Evolutionary conservation across 2,329 filamentous ascomycete genomes (phyloP), one percentile per base, ranked within the genome.

Genomic region (Dactylonectria macrodidyma): DNA sequence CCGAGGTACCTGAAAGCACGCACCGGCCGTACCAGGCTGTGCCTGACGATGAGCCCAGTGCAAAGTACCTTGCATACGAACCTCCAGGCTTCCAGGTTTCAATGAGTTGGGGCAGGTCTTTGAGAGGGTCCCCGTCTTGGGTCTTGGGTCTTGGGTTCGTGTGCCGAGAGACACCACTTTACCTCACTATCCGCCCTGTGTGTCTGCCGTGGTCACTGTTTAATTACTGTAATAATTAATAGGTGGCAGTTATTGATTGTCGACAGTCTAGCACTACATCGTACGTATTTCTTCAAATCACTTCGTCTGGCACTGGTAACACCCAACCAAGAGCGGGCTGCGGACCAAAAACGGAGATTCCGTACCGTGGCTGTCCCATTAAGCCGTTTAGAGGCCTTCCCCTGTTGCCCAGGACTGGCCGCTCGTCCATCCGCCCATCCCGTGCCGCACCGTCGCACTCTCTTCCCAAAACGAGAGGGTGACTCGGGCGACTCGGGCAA

Each of bases 21-120:
- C 47, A 62, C 63, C 52, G 46, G 22, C 7, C 14, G 10, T 30
- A 19, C 58, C 63, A 66, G 46, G 61, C 19, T 46, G 47, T 33
- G 47, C 51, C 41, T 19, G 48, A 41, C 19, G 26, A 10, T 26
- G 33, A n/a, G 47, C 61, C 24, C 44, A 47, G 47, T 41, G 46
- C 30, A 47, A 65, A 22, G 62, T 64, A 64, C 61, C 54, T 57
- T 50, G 59, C 59, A 62, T 62, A 62, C 51, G 59, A 62, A 62
- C 59, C 51, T 48, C 30, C 48, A 9, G 30, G 26, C 26, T 30
- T 30, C 26, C 26, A 30, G 4, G 26, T 30, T 30, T 30, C 7
- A 30, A 30, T 30, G 26, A 30, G 26, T 30, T 30, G 26, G 26
- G 26, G 4, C 19, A 19, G 26, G 26, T 30, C 26, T 30, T 30